Conservation (phyloP, 164 flowering plant genomes). For the Vitis labrusca region DNA sequence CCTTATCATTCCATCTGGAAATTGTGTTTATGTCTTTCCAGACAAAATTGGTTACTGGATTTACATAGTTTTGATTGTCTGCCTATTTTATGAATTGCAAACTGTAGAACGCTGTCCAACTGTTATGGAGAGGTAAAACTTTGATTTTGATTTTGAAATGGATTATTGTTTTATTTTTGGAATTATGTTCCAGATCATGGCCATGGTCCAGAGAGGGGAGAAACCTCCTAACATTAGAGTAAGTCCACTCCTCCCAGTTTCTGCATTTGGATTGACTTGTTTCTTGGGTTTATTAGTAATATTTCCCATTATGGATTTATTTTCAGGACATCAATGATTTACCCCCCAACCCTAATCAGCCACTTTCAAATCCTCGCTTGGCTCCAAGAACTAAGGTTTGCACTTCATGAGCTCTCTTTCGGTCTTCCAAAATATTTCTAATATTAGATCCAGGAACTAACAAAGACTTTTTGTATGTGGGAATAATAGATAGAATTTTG, state of each 20-base stretch:
- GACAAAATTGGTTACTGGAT: background rate
- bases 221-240: constrained; percentile 75
- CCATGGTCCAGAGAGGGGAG: constrained; percentile 91
- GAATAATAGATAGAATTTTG: no score
- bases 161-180: background rate
- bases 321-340: constrained; percentile 83
- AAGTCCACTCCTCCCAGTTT: background rate
- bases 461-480: no score
- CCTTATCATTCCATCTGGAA: background rate
- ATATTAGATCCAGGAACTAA: no score
- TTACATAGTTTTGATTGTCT: background rate
- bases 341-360: constrained; percentile 94
- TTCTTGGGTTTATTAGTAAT: constrained; percentile 2
- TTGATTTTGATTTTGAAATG: background rate
- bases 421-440: background rate
- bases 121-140: background rate
- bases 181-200: constrained; percentile 67
- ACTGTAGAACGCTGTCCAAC: background rate
- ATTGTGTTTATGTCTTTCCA: background rate
- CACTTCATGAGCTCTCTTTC: background rate
- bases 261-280: constrained; percentile 1
- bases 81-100: no score
- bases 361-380: constrained; percentile 69
- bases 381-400: constrained; percentile 78
- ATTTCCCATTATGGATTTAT: constrained; percentile 10